phyloP scores from a whole-genome alignment of 139 green algal species.

The Micractinium conductrix region DNA sequence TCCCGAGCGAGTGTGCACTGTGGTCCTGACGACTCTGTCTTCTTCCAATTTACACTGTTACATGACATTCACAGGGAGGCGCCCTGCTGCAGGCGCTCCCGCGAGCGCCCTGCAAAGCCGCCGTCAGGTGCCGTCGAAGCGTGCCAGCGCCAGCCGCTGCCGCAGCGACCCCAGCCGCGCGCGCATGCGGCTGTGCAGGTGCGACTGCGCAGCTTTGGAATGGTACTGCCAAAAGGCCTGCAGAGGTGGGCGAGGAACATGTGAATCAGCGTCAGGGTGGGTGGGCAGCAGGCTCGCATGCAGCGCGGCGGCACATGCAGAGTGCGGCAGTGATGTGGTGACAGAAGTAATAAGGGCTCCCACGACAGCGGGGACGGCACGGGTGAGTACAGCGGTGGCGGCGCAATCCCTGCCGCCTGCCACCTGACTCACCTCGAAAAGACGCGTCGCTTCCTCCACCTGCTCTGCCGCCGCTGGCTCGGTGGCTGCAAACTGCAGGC shows the following conservation, averaged over 20 bases:
- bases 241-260: too few relatives aligned
- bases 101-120: too few relatives aligned
- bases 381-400: neutral
- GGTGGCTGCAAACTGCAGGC: neutral
- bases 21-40: neutral
- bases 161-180: neutral
- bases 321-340: too few relatives aligned
- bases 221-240: constrained; percentile 18
- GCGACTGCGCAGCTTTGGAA: constrained; percentile 11
- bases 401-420: neutral
- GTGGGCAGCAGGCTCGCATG: neutral
- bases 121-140: neutral
- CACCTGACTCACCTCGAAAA: constrained; percentile 4
- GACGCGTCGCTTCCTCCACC: neutral
- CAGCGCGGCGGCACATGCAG: too few relatives aligned
- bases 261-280: neutral
- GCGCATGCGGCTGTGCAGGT: constrained; percentile 27
- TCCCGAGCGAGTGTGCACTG: neutral
- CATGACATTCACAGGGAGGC: too few relatives aligned
- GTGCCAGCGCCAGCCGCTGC: constrained; percentile 22
- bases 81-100: too few relatives aligned
- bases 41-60: neutral
- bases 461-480: neutral
- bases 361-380: neutral
- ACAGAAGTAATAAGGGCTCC: too few relatives aligned